Evolutionary conservation across 1,139 yeast genomes (phyloP).

Genomic region (Suhomyces yuchorum): DNA sequence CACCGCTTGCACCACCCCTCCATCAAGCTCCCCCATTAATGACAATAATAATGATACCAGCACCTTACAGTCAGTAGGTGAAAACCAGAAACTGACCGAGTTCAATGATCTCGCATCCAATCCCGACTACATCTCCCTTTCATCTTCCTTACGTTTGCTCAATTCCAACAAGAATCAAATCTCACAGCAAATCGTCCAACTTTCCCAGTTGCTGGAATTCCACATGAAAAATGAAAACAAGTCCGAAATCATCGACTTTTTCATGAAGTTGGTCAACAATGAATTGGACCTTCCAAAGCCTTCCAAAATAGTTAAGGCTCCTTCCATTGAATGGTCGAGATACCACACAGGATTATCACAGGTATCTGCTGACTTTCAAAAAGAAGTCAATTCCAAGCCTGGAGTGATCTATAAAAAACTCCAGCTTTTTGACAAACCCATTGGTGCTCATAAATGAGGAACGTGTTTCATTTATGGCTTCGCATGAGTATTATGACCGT

Average conservation of each 20-base stretch:
- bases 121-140: conserved; percentile 43
- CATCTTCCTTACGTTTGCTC: conserved; percentile 38
- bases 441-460: conserved; percentile 5
- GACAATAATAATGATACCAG: conserved; percentile 8
- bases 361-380: conserved; percentile 18
- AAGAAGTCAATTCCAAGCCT: conserved; percentile 1
- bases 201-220: conserved; percentile 26
- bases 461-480: conserved; percentile 4
- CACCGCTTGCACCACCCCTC: conserved; percentile 14
- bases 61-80: background rate
- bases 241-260: conserved; percentile 32
- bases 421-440: conserved; percentile 12
- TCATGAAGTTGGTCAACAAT: conserved; percentile 32
- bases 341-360: conserved; percentile 23
- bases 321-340: conserved; percentile 41
- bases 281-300: conserved; percentile 42
- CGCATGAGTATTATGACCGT: conserved; percentile 9
- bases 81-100: background rate
- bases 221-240: conserved; percentile 22
- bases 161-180: conserved; percentile 28
- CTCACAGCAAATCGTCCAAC: conserved; percentile 35
- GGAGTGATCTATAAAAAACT: conserved; percentile 10
- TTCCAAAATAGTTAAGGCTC: conserved; percentile 36
- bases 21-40: conserved; percentile 11
- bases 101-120: conserved; percentile 28